A percentile compares a stretch with the other conserved stretches of the same genome.
Evolutionary conservation across 108 stramenopile species (phyloP).

Genomic region (Epithemia pelagica): DNA sequence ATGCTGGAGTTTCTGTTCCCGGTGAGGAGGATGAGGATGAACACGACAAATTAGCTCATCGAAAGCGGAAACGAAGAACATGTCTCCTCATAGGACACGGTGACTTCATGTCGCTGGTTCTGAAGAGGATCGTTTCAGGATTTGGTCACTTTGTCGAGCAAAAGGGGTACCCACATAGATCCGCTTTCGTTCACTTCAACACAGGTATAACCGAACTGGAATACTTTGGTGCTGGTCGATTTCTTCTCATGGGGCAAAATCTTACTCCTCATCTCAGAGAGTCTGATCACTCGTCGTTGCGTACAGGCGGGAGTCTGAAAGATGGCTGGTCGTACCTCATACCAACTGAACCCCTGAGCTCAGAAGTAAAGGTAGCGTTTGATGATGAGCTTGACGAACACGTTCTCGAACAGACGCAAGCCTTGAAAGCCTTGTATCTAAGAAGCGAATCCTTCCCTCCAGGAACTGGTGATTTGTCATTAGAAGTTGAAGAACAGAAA

Average conservation of each 20-base stretch:
- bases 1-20: conserved; percentile 59
- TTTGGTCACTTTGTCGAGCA: conserved; percentile 59
- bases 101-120: conserved; percentile 65
- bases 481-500: background rate
- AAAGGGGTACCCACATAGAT: conserved; percentile 50
- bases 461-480: background rate
- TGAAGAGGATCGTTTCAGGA: conserved; percentile 65
- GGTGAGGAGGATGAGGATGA: conserved; percentile 56
- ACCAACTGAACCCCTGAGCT: conserved; percentile 36
- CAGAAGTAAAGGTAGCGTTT: conserved; percentile 45
- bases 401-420: conserved; percentile 10
- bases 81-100: conserved; percentile 60
- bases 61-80: conserved; percentile 43
- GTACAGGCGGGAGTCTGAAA: conserved; percentile 60
- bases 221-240: conserved; percentile 70
- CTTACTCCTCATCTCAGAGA: conserved; percentile 46
- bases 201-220: conserved; percentile 73
- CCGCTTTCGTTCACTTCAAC: conserved; percentile 71
- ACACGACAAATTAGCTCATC: conserved; percentile 32
- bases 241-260: conserved; percentile 61
- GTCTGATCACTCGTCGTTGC: conserved; percentile 18
- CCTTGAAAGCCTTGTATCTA: conserved; percentile 5
- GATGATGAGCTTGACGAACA: conserved; percentile 42
- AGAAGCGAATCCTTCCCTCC: background rate
- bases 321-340: conserved; percentile 74